These are phyloP conservation scores for Leccinum boreale DNA, from an alignment of 768 basidiomycete species.

Conservation along the genomic window DNA sequence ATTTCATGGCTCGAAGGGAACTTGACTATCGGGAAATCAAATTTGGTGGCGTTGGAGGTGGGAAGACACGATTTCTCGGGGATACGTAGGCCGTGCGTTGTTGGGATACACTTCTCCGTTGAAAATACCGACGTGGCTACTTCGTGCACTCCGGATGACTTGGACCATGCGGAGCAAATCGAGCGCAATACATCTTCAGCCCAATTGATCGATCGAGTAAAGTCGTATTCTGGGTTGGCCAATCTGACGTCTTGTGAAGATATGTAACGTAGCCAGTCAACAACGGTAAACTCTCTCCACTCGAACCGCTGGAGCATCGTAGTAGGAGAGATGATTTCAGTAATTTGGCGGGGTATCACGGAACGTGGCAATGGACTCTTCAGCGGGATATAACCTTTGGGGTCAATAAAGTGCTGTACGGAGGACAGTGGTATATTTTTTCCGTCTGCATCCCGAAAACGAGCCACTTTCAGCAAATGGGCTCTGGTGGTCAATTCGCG, in stretches of 20 bases:
- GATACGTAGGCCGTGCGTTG: slow-evolving; percentile 55
- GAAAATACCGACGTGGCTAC: background rate
- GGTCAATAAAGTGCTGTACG: slow-evolving; percentile 66
- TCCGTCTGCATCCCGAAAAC: slow-evolving; percentile 47
- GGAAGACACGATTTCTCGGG: slow-evolving; percentile 77
- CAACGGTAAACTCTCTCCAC: slow-evolving; percentile 70
- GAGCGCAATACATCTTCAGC: slow-evolving; percentile 70
- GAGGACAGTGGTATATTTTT: slow-evolving; percentile 59
- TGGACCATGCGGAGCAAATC: slow-evolving; percentile 64
- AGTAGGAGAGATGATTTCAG: slow-evolving; percentile 52
- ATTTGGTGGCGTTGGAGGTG: slow-evolving; percentile 48
- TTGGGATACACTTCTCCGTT: slow-evolving; percentile 44
- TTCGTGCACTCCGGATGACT: background rate
- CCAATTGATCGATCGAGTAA: slow-evolving; percentile 63
- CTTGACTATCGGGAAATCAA: background rate
- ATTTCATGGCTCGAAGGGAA: slow-evolving; percentile 24
- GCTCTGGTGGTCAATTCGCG: background rate
- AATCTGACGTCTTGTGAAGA: slow-evolving; percentile 41
- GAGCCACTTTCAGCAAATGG: background rate
- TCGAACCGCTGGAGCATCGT: slow-evolving; percentile 57
- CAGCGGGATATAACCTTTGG: slow-evolving; percentile 45
- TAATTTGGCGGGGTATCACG: slow-evolving; percentile 50
- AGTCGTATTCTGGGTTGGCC: slow-evolving; percentile 47
- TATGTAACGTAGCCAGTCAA: slow-evolving; percentile 70
- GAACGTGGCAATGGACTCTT: no score